Conservation (phyloP, 345 rosid species). For the Citrus sp. region DNA sequence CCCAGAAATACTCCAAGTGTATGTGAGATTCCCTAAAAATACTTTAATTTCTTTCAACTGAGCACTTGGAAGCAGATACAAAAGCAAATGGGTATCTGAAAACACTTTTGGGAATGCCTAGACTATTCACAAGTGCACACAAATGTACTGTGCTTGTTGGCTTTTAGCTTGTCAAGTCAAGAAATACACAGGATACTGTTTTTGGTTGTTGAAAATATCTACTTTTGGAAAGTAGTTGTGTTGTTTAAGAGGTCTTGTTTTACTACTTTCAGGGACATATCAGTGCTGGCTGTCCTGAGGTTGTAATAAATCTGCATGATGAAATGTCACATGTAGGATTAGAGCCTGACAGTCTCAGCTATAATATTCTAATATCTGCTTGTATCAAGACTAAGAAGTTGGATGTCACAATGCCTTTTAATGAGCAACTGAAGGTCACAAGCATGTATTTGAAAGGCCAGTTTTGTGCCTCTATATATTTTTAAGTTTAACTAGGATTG, state of each 20-base stretch:
- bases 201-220: not conserved
- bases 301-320: constrained; percentile 44
- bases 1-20: not conserved
- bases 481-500: constrained; percentile 23
- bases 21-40: not conserved
- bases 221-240: not conserved
- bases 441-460: constrained; percentile 45
- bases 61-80: not conserved
- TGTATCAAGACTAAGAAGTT: constrained; percentile 48
- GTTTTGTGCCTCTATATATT: constrained; percentile 43
- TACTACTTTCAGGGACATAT: constrained; percentile 50
- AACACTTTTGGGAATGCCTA: not conserved
- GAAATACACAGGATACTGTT: not conserved
- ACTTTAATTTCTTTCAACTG: not conserved
- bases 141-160: not conserved
- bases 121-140: not conserved
- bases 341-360: constrained; percentile 63
- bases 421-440: constrained; percentile 79
- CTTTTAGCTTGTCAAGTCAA: not conserved
- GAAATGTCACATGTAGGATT: constrained; percentile 49
- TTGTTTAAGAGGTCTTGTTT: not conserved
- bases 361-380: constrained; percentile 62
- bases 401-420: constrained; percentile 57
- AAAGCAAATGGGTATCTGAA: not conserved
- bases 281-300: constrained; percentile 48